phyloP scores from a whole-genome alignment of 1,284 basidiomycete genomes.

The Tilletia indica region DNA sequence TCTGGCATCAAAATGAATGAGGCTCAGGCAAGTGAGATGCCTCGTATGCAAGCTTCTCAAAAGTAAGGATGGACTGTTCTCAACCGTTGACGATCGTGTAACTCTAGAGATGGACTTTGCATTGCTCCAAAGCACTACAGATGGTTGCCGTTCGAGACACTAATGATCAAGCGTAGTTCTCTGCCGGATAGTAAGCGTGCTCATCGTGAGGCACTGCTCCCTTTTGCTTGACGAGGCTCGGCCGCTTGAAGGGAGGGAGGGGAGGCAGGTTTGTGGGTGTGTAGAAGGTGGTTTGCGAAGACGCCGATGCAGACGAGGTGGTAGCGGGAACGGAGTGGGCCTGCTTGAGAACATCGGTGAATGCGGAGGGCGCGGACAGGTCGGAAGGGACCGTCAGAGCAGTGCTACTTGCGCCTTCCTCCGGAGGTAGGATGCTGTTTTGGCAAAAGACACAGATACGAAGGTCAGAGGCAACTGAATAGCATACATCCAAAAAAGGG shows the following conservation, averaged over 20 bases:
- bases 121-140: too few species aligned
- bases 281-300: slow-evolving; percentile 34
- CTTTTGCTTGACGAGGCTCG: slow-evolving; percentile 52
- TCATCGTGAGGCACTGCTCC: slow-evolving; percentile 51
- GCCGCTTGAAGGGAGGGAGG: slow-evolving; percentile 48
- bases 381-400: slow-evolving; percentile 49
- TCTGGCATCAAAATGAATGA: too few species aligned
- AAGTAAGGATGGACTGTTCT: too few species aligned
- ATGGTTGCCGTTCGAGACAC: too few species aligned
- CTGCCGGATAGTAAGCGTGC: slow-evolving; percentile 49
- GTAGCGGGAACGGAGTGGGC: slow-evolving; percentile 32
- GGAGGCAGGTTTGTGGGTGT: slow-evolving; percentile 48
- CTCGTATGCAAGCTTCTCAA: too few species aligned
- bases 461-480: neutral
- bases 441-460: neutral
- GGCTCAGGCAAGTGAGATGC: too few species aligned
- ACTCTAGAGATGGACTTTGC: too few species aligned
- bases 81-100: too few species aligned
- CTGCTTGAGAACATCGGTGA: slow-evolving; percentile 53
- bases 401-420: slow-evolving; percentile 35
- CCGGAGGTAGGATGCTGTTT: slow-evolving; percentile 43
- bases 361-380: slow-evolving; percentile 49
- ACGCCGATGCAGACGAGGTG: neutral
- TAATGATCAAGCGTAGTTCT: slow-evolving; percentile 24
- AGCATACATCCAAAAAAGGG: neutral